Base-by-base conservation (phyloP, 1,284 basidiomycete species). In the Dichomitus squalens region DNA sequence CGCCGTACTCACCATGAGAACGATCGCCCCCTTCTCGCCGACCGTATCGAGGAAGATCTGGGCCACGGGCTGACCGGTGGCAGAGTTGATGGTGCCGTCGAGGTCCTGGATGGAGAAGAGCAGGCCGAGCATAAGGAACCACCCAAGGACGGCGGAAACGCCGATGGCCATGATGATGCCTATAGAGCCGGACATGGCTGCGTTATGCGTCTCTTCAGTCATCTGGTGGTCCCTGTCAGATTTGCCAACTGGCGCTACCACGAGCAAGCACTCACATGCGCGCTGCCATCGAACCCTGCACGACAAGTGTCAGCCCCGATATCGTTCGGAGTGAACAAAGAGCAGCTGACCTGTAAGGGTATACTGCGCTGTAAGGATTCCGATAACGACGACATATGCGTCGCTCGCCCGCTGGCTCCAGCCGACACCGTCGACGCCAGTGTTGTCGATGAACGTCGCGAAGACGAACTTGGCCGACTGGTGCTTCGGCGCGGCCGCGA, bases 201-300 rank as follows among this genome's bases (percentile, higher is more conserved):
- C 88, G 67, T 91, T 88, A 48, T 76, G 81, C 0, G 90, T 92
- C 70, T 92, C 89, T 72, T 92, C 90, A 0, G 87, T 86, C 87
- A 91, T 87, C 84, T 89, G 66, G 9, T 2, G 38, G 20, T 16
- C 25, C 34, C n/a, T 34, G 50, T 63, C 35, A 62, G 52, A 20
- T 34, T 33, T 3, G 18, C 31, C 29, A 7, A 11, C 7, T 20
- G 5, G 9, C 8, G 20, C 14, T 48, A 36, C 18, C 48, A 36
- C 33, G 35, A 47, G 29, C n/a, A 18, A 11, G 18, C 52, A 72
- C 82, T 60, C 60, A 86, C 85, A 71, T 88, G 85, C 33, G 86
- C 86, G 64, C 85, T 86, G 21, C 86, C 86, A 66, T 89, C 87
- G 66, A 87, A 90, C 3, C 87, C 87, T 82, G 57, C 16, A 23